phyloP scores from a whole-genome alignment of 768 basidiomycete genomes.

The Russula dissimulans region DNA sequence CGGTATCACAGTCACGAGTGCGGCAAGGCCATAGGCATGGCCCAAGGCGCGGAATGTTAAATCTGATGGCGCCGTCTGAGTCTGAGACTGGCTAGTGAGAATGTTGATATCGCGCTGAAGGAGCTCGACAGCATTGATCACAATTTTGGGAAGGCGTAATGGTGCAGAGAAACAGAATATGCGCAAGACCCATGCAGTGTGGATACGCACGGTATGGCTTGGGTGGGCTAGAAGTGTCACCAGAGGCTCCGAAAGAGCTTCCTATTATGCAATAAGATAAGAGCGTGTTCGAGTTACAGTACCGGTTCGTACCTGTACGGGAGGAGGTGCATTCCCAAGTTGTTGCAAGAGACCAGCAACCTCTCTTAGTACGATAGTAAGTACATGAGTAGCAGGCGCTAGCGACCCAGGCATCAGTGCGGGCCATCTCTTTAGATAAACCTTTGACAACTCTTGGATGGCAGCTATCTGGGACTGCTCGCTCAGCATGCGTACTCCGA shows the following conservation, averaged over 20 bases:
- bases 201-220: constrained; percentile 77
- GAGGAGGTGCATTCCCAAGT: constrained; percentile 85
- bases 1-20: constrained; percentile 77
- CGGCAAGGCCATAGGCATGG: constrained; percentile 83
- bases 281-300: not conserved
- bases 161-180: constrained; percentile 90
- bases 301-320: constrained; percentile 52
- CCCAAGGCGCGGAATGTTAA: constrained; percentile 67
- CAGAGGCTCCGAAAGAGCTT: constrained; percentile 77
- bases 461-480: constrained; percentile 92
- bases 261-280: constrained; percentile 28
- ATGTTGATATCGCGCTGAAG: constrained; percentile 75
- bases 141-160: constrained; percentile 68
- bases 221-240: constrained; percentile 81
- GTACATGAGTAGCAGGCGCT: constrained; percentile 54
- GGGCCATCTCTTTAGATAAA: constrained; percentile 87
- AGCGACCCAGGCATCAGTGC: constrained; percentile 82
- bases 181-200: constrained; percentile 78
- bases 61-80: constrained; percentile 64
- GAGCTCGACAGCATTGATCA: constrained; percentile 68
- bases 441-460: constrained; percentile 73
- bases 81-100: constrained; percentile 35
- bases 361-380: constrained; percentile 72
- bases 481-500: constrained; percentile 81
- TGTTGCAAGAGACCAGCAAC: constrained; percentile 80